Conservation (phyloP, 768 basidiomycete genomes). For the Calocybe gangraenosa region DNA sequence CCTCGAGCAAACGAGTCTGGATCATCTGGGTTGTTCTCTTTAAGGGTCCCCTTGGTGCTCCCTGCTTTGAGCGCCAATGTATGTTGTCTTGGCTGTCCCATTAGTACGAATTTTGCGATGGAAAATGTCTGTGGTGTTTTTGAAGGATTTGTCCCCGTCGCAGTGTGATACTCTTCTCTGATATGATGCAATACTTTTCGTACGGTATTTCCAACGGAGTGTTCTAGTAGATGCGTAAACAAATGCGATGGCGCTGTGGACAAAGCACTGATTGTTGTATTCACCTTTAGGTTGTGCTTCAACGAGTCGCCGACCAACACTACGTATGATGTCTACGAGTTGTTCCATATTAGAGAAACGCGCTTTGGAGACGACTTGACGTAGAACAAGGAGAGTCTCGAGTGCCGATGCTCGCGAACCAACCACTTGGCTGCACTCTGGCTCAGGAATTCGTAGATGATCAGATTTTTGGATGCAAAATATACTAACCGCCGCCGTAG, state of each 20-base stretch:
- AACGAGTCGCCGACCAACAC: constrained; percentile 74
- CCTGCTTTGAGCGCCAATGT: constrained; percentile 32
- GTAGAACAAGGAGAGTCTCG: constrained; percentile 83
- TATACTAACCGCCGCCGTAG: constrained; percentile 66
- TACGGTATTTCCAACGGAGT: constrained; percentile 92
- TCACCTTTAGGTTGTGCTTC: constrained; percentile 95
- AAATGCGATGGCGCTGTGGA: constrained; percentile 1
- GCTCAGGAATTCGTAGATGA: not conserved
- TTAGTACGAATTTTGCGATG: constrained; percentile 78
- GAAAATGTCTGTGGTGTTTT: constrained; percentile 49
- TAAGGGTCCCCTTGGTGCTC: constrained; percentile 54
- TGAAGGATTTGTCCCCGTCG: constrained; percentile 44
- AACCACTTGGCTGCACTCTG: constrained; percentile 71
- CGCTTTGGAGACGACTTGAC: constrained; percentile 85
- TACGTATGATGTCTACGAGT: constrained; percentile 72
- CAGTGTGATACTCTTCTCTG: constrained; percentile 90
- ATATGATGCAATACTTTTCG: constrained; percentile 91
- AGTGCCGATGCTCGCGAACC: constrained; percentile 88
- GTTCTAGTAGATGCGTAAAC: constrained; percentile 49
- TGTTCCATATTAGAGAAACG: constrained; percentile 86
- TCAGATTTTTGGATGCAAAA: constrained; percentile 1
- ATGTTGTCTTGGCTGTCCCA: constrained; percentile 68
- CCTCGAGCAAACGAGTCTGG: constrained; percentile 73
- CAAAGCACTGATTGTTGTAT: constrained; percentile 3
- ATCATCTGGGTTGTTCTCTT: constrained; percentile 70